Evolutionary conservation across 495 filamentous ascomycete genomes (phyloP).

Genomic region (Elasticomyces elasticus): DNA sequence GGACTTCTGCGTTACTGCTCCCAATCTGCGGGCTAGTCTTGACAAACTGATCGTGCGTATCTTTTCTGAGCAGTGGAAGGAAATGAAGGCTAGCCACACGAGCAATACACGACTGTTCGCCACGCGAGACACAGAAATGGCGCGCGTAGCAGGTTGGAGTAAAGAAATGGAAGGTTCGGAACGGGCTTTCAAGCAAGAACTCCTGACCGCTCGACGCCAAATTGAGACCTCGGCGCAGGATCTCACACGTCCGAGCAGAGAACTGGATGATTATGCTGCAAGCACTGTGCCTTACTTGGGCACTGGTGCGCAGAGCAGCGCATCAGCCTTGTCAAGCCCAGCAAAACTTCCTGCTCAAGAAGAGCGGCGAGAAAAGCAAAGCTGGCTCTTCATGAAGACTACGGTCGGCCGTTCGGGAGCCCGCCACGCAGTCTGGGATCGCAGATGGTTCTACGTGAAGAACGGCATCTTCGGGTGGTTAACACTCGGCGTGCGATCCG

Average conservation of each 20-base stretch:
- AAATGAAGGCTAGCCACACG: slow-evolving; percentile 61
- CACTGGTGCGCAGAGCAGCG: slow-evolving; percentile 56
- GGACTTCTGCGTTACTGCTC: slow-evolving; percentile 82
- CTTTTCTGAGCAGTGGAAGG: slow-evolving; percentile 76
- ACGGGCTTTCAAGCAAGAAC: slow-evolving; percentile 63
- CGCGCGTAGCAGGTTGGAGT: slow-evolving; percentile 81
- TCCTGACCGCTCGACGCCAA: slow-evolving; percentile 66
- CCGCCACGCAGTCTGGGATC: slow-evolving; percentile 65
- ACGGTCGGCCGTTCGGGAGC: slow-evolving; percentile 72
- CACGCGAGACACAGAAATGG: slow-evolving; percentile 67
- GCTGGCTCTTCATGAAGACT: slow-evolving; percentile 80
- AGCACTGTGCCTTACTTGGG: slow-evolving; percentile 80
- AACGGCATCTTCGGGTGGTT: slow-evolving; percentile 95
- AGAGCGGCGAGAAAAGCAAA: slow-evolving; percentile 61
- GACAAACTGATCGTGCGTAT: slow-evolving; percentile 78
- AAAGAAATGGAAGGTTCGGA: slow-evolving; percentile 85
- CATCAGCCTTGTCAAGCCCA: slow-evolving; percentile 38
- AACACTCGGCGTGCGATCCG: slow-evolving; percentile 70
- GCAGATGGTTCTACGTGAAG: slow-evolving; percentile 90
- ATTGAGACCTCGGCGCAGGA: slow-evolving; percentile 69
- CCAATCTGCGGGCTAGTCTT: slow-evolving; percentile 67
- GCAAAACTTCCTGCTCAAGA: slow-evolving; percentile 31
- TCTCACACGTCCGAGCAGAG: slow-evolving; percentile 68
- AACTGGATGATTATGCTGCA: slow-evolving; percentile 83
- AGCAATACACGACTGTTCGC: slow-evolving; percentile 46